Conservation (phyloP, 768 basidiomycete species). For the Pleurotus ostreatus region DNA sequence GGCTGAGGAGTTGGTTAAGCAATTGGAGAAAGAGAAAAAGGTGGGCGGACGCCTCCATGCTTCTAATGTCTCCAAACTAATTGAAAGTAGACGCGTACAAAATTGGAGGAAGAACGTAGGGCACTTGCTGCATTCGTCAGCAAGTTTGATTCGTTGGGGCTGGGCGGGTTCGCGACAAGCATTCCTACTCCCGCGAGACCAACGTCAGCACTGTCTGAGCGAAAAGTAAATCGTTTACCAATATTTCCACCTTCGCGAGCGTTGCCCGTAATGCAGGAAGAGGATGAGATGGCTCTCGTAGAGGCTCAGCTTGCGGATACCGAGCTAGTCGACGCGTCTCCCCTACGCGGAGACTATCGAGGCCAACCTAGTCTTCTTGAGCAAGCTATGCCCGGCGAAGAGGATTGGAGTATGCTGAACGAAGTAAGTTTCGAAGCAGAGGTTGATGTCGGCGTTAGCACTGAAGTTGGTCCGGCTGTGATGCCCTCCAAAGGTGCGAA, state of each 20-base stretch:
- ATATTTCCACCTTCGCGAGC: constrained; percentile 2
- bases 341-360: constrained; percentile 42
- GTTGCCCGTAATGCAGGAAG: not conserved
- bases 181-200: constrained; percentile 24
- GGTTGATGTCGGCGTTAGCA: constrained; percentile 17
- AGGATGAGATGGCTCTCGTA: constrained; percentile 20
- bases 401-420: constrained; percentile 40
- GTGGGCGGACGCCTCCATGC: constrained; percentile 23
- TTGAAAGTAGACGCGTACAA: constrained; percentile 41
- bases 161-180: constrained; percentile 29
- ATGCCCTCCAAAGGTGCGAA: constrained; percentile 6
- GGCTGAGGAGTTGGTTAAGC: constrained; percentile 69
- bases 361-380: constrained; percentile 52
- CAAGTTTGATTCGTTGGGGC: constrained; percentile 74
- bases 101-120: constrained; percentile 73
- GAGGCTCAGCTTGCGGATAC: constrained; percentile 16
- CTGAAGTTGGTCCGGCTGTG: not conserved
- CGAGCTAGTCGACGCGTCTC: constrained; percentile 41
- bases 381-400: constrained; percentile 49
- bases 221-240: constrained; percentile 30
- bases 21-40: constrained; percentile 79
- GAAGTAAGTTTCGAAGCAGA: constrained; percentile 55
- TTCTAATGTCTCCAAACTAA: not conserved
- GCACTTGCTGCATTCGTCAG: constrained; percentile 77
- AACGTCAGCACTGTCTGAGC: constrained; percentile 46